A percentile compares a stretch with the other conserved stretches of the same genome.
Evolutionary conservation across 768 basidiomycete species (phyloP).

Genomic region (Russula sp.): DNA sequence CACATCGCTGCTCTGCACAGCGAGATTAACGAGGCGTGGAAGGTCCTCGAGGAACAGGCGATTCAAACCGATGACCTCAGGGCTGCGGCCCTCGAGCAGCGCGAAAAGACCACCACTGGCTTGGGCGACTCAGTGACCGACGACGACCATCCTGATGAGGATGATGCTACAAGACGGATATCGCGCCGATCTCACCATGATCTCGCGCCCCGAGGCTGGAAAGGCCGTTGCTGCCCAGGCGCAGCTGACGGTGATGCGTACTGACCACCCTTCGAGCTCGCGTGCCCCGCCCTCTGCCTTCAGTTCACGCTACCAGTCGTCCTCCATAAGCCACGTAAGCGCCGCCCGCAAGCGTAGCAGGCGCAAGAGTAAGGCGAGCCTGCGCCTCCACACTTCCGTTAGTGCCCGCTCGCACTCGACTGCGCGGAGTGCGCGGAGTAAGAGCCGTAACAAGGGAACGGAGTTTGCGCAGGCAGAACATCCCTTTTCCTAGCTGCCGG

Average conservation of each 20-base stretch:
- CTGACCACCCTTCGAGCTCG: no score
- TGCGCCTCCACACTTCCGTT: constrained; percentile 44
- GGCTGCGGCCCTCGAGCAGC: no score
- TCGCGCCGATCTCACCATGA: background rate
- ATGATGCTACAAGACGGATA: constrained; percentile 18
- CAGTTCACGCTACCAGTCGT: no score
- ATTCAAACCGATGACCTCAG: no score
- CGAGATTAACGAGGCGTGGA: constrained; percentile 27
- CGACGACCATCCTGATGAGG: constrained; percentile 23
- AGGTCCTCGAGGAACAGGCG: no score
- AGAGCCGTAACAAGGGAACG: constrained; percentile 15
- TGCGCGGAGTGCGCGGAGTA: constrained; percentile 3
- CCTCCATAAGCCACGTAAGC: constrained; percentile 38
- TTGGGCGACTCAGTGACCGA: constrained; percentile 12
- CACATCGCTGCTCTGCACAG: constrained; percentile 49
- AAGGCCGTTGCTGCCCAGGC: no score
- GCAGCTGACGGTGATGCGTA: no score
- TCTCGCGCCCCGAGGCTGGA: constrained; percentile 20
- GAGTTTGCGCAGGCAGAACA: background rate
- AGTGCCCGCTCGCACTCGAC: background rate
- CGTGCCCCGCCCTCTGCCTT: no score
- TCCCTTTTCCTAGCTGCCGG: background rate
- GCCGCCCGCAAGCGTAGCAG: constrained; percentile 63
- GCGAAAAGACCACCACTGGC: constrained; percentile 6
- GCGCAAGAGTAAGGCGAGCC: constrained; percentile 54